Percentiles rank a stretch among this genome's conserved stretches.
Conservation (phyloP, 2,329 filamentous ascomycete genomes). For the Pseudogymnoascus sp. region DNA sequence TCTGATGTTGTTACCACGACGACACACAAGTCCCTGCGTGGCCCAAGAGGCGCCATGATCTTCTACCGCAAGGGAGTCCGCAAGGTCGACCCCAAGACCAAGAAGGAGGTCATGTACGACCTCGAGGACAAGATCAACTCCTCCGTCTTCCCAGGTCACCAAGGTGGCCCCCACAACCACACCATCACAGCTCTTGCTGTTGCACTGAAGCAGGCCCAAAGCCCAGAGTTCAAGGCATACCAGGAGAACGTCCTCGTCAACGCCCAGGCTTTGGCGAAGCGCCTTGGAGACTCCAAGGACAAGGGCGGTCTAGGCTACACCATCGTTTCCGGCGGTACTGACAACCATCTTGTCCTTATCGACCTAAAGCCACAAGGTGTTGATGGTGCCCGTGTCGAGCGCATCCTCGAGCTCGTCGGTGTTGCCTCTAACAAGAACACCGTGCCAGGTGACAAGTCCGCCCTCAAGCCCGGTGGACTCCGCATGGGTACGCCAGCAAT, state of each 20-base stretch:
- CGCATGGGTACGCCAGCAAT: slow-evolving; percentile 95
- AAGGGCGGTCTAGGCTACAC: slow-evolving; percentile 76
- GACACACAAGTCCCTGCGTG: slow-evolving; percentile 93
- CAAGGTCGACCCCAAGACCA: slow-evolving; percentile 62
- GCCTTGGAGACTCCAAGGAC: slow-evolving; percentile 59
- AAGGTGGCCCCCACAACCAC: slow-evolving; percentile 97
- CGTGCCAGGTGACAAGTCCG: slow-evolving; percentile 88
- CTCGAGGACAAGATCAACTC: slow-evolving; percentile 90
- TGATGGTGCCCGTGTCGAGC: slow-evolving; percentile 83
- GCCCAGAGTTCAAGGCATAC: slow-evolving; percentile 84
- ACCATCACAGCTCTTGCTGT: slow-evolving; percentile 95
- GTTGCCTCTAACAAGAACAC: slow-evolving; percentile 99
- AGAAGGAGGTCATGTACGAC: slow-evolving; percentile 78
- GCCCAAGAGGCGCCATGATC: slow-evolving; percentile 93
- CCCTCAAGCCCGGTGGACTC: slow-evolving; percentile 84
- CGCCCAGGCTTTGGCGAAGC: slow-evolving; percentile 73
- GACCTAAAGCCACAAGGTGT: slow-evolving; percentile 85
- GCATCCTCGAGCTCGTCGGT: slow-evolving; percentile 82
- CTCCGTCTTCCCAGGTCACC: slow-evolving; percentile 95
- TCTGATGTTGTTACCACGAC: slow-evolving; percentile 96
- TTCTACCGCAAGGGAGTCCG: slow-evolving; percentile 94
- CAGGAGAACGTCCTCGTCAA: slow-evolving; percentile 86
- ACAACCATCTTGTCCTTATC: slow-evolving; percentile 91
- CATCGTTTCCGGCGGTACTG: slow-evolving; percentile 87
- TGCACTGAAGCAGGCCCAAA: slow-evolving; percentile 86